Percentiles rank a stretch among this genome's conserved stretches.
Conservation (phyloP, 768 basidiomycete genomes). For the Tubosaeta sp. region DNA sequence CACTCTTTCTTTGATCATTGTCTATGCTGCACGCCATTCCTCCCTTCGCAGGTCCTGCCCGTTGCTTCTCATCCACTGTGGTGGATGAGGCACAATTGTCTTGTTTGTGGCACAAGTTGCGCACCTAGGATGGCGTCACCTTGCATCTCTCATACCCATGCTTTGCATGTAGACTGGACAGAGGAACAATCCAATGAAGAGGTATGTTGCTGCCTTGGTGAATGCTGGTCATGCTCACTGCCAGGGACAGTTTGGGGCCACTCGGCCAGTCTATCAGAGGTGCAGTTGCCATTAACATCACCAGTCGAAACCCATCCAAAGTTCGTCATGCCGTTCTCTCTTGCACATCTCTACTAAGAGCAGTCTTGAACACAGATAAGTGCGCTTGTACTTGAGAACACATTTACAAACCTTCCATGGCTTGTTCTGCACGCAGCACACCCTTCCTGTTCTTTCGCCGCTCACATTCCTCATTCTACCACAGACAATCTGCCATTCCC, state of each 20-base stretch:
- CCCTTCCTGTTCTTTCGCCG: conserved; percentile 68
- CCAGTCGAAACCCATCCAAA: conserved; percentile 67
- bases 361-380: conserved; percentile 44
- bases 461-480: conserved; percentile 69
- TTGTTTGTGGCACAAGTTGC: conserved; percentile 30
- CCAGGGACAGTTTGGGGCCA: conserved; percentile 35
- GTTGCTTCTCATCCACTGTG: too few species aligned
- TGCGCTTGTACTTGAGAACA: conserved; percentile 89
- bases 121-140: conserved; percentile 66
- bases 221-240: not conserved
- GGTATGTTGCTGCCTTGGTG: conserved; percentile 31
- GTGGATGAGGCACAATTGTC: too few species aligned
- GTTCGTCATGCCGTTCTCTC: conserved; percentile 31
- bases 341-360: not conserved
- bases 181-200: conserved; percentile 53
- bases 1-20: too few species aligned
- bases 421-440: conserved; percentile 81
- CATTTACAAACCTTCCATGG: conserved; percentile 79
- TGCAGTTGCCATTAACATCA: conserved; percentile 87
- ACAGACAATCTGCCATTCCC: conserved; percentile 75
- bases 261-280: conserved; percentile 83
- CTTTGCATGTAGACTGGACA: conserved; percentile 32
- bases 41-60: too few species aligned
- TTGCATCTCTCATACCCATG: conserved; percentile 43
- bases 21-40: too few species aligned